Evolutionary conservation across 2,329 filamentous ascomycete genomes (phyloP).

Genomic region (Colletotrichum sp.): DNA sequence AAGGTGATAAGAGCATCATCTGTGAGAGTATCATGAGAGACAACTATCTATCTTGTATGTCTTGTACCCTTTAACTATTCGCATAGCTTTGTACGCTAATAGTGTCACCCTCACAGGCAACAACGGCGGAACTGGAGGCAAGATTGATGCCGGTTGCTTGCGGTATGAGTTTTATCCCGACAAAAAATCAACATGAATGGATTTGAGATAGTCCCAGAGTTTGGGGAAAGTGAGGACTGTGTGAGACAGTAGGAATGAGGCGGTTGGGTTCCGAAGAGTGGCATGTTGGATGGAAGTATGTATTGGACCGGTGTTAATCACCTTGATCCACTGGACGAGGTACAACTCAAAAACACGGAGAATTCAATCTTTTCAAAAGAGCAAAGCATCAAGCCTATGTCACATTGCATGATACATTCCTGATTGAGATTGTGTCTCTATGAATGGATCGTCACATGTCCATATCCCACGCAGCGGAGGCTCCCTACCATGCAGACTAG

Average conservation of each 20-base stretch:
- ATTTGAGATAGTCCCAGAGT: not conserved
- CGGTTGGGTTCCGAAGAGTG: too few species aligned
- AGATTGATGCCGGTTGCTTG: not conserved
- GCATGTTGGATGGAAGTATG: too few species aligned
- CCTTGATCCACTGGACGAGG: too few species aligned
- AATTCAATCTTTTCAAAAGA: too few species aligned
- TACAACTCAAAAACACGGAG: too few species aligned
- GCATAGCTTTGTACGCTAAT: not conserved
- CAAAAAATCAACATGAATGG: not conserved
- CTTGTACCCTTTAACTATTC: not conserved
- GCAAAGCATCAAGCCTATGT: too few species aligned
- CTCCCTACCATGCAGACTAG: too few species aligned
- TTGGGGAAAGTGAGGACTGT: not conserved
- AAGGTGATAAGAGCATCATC: not conserved
- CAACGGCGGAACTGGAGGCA: not conserved
- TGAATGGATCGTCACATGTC: too few species aligned
- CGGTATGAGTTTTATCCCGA: not conserved
- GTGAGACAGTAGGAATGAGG: not conserved
- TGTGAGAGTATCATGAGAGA: not conserved
- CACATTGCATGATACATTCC: too few species aligned
- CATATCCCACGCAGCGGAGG: too few species aligned
- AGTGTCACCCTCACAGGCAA: not conserved
- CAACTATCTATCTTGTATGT: not conserved
- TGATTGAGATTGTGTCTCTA: too few species aligned
- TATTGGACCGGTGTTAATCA: too few species aligned